Conservation (phyloP, 768 basidiomycete species). For the Tulasnella sp. region DNA sequence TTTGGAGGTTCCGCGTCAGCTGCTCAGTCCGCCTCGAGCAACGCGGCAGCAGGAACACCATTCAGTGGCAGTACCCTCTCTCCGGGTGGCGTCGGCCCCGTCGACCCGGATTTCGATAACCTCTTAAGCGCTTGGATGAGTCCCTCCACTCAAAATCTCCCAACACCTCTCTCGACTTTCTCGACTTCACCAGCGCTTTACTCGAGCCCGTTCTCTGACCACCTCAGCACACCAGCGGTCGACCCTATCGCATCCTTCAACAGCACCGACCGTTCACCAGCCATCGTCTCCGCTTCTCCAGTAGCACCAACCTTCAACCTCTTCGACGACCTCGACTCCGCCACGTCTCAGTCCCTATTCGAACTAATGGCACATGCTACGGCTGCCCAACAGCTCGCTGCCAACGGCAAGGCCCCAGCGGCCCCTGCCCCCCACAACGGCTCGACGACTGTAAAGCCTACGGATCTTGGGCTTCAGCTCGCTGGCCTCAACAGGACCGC, state of each 20-base stretch:
- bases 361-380: not conserved
- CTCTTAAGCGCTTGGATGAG: conserved; percentile 1
- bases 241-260: not conserved
- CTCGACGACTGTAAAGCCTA: not conserved
- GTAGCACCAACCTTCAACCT: not conserved
- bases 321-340: conserved; percentile 6
- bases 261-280: not conserved
- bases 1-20: not conserved
- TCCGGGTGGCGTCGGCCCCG: conserved; percentile 2
- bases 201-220: not conserved
- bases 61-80: not conserved
- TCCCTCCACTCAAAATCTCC: conserved; percentile 7
- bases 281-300: not conserved
- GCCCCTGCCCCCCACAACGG: not conserved
- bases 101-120: conserved; percentile 1
- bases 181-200: conserved; percentile 10
- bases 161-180: conserved; percentile 9
- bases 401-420: not conserved
- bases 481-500: not conserved
- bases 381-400: not conserved
- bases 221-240: not conserved
- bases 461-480: not conserved
- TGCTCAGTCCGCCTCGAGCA: not conserved
- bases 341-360: not conserved
- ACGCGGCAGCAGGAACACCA: not conserved